These are phyloP conservation scores for Colletotrichum chrysophilum DNA, from an alignment of 2,329 filamentous ascomycete genomes.

Conservation along the genomic window DNA sequence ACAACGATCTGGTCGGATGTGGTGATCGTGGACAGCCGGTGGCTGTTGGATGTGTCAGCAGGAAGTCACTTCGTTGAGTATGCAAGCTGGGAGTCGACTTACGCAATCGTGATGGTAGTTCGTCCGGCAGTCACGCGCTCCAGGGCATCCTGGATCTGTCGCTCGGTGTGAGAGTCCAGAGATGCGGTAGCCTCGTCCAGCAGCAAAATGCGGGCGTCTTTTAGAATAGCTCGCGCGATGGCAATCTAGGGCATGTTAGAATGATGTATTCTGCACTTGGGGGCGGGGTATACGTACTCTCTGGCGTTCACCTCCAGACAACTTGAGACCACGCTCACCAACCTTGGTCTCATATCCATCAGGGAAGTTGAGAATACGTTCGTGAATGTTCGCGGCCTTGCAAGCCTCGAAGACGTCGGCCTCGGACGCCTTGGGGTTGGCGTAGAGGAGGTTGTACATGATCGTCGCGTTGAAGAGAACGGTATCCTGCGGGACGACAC, in stretches of 20 bases:
- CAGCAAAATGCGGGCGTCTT: constrained; percentile 72
- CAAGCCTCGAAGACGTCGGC: constrained; percentile 57
- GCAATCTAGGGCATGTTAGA: constrained; percentile 41
- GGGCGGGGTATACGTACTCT: constrained; percentile 38
- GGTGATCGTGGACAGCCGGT: constrained; percentile 63
- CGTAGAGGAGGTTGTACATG: constrained; percentile 61
- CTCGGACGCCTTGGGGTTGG: constrained; percentile 51
- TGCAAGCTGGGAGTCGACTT: constrained; percentile 21
- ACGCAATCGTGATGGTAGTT: constrained; percentile 59
- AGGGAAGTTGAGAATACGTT: constrained; percentile 57
- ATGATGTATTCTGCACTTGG: neutral
- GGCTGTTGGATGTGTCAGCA: constrained; percentile 34
- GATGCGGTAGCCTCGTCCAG: constrained; percentile 77
- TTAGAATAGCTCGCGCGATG: constrained; percentile 70
- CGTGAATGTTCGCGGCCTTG: constrained; percentile 58
- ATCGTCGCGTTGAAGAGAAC: constrained; percentile 59
- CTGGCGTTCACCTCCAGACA: constrained; percentile 67
- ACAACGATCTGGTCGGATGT: constrained; percentile 61
- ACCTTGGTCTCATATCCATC: constrained; percentile 59
- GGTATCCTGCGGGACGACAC: constrained; percentile 50
- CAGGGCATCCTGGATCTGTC: constrained; percentile 60
- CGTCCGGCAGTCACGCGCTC: constrained; percentile 50
- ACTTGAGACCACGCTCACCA: constrained; percentile 55
- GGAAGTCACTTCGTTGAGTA: neutral
- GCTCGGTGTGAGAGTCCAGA: constrained; percentile 66